Base-by-base conservation (phyloP, 768 basidiomycete species). In the Piloderma croceum region DNA sequence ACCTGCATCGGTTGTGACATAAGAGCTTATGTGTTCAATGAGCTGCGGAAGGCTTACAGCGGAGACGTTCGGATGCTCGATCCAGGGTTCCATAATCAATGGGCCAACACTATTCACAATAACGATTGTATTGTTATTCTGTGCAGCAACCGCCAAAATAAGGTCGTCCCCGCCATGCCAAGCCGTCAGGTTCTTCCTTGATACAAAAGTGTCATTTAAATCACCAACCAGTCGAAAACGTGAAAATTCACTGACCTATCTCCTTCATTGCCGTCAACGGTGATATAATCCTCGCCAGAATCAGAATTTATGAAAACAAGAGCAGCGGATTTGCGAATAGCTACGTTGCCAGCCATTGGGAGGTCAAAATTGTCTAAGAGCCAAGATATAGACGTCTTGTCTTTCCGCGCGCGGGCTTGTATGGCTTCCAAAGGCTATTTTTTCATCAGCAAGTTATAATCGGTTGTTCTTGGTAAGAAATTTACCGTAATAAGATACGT, bases 221-320 rank as follows among this genome's bases (percentile, higher is more conserved):
- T 5, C 2, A 38, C 42, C 15, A 29, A 21, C 24, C 7, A 27
- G 6, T 32, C 11, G 42, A 23, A 36, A 39, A 5, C n/a, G 24
- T 19, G 19, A 17, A 13, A 54, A 34, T 12, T 32, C 10, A 46
- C 66, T 34, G 39, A 76, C 74, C 81, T 64, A 54, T 90, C 88
- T 22, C 86, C 86, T 44, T 71, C 69, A 51, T 88, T 90, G 5
- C 82, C 84, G 48, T 86, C 85, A 10, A 88, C 82, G 13, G 77
- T 80, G 49, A 89, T 81, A 53, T 87, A 88, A 12, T 65, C 76
- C 63, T 93, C 91, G 18, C 91, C 91, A 5, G 87, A 90, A 56
- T 92, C 83, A 2, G 85, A 71, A 46, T 81, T 79, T 48, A 90
- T 70, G 59, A 91, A 90, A 7, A 93, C 89, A 29, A 93, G 68